Base-by-base conservation (phyloP, 768 basidiomycete genomes). In the Amanita exitialis region DNA sequence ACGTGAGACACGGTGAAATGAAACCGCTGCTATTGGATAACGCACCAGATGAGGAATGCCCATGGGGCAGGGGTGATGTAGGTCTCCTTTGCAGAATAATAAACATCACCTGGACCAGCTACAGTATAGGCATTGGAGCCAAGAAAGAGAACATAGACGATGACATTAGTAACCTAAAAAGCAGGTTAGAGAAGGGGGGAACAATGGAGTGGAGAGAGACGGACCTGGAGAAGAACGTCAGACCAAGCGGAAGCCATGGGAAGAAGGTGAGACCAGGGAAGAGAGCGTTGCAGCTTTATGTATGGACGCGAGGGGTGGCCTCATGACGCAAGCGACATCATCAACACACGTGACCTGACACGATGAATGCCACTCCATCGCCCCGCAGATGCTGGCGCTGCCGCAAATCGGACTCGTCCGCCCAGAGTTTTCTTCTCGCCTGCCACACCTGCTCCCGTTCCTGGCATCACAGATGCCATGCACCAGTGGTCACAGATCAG, bases 41-140 rank as follows among this genome's bases (percentile, higher is more conserved):
- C 45, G 37, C 50, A 86, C 90, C 92, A 95, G 62, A 93, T 86
- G 70, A 86, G 77, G 72, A 92, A 95, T 1, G 89, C 86, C 81
- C 88, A 96, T 23, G 84, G 81, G 21, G 90, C 89, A n/a, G 95
- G 95, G 1, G 93, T 96, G 52, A 98, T 71, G 66, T 93, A 97
- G 0, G 94, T 96, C 58, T 87, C 83, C 64, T 90, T 90, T 41
- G 80, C 82, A 56, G 72, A 66, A 62, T 74, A 80, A 68, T 90
- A 90, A 46, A 81, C 74, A 55, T 78, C 81, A 37, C 77, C 75
- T 0, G 89, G 89, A 2, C 80, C 77, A 5, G 90, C 82, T 54
- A 92, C 77, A 47, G 83, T 85, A 74, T 90, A 94, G 51, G 93
- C 75, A 67, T 95, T 95, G 35, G 85, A 86, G 28, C 89, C 92